phyloP scores from a whole-genome alignment of 2,329 filamentous ascomycete genomes.

The Pyrenophora teres region DNA sequence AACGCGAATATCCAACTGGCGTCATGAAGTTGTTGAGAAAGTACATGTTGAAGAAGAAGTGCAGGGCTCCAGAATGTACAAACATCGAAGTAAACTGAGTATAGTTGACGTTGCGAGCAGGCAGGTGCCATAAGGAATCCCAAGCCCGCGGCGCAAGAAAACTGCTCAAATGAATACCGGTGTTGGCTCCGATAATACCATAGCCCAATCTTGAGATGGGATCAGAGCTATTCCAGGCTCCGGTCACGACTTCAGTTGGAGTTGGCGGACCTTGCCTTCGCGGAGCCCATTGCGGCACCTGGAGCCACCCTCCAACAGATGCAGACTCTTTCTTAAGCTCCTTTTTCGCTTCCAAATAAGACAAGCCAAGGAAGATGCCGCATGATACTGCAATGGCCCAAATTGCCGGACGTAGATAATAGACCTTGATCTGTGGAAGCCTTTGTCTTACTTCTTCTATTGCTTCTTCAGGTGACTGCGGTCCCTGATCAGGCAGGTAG shows the following conservation, averaged over 20 bases:
- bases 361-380: conserved; percentile 34
- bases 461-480: neutral
- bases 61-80: conserved; percentile 24
- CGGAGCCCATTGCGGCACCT: conserved; percentile 23
- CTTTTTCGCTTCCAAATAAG: conserved; percentile 36
- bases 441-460: conserved; percentile 3
- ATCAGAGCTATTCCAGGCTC: conserved; percentile 30
- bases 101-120: conserved; percentile 36
- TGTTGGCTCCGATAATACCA: conserved; percentile 38
- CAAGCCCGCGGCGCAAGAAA: conserved; percentile 30
- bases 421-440: conserved; percentile 22
- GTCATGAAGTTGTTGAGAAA: conserved; percentile 39
- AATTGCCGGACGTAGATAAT: conserved; percentile 36
- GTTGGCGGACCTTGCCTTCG: conserved; percentile 25
- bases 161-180: conserved; percentile 32
- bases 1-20: conserved; percentile 32
- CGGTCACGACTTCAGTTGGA: conserved; percentile 34
- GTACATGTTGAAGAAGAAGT: conserved; percentile 26
- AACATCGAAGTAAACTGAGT: conserved; percentile 39
- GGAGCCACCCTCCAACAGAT: conserved; percentile 16
- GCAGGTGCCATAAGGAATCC: conserved; percentile 38
- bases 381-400: conserved; percentile 35
- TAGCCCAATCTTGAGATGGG: conserved; percentile 35
- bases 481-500: neutral
- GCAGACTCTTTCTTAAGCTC: conserved; percentile 27